These are phyloP conservation scores for Chrysoporthe austroafricana DNA, from an alignment of 2,329 filamentous ascomycete species.

Conservation along the genomic window DNA sequence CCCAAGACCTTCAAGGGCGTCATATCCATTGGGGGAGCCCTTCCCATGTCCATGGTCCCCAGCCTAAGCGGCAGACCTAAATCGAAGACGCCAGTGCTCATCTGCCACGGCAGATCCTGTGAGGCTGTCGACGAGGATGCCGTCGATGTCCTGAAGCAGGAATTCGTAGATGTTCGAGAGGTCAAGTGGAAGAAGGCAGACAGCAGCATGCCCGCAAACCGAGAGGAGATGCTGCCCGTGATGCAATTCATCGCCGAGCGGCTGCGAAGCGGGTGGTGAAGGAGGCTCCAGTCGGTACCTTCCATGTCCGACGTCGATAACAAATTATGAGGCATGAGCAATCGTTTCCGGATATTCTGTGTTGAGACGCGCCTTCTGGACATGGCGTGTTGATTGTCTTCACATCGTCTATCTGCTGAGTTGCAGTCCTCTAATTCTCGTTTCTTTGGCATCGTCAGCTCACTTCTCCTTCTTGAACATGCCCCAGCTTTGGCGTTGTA, in stretches of 20 bases:
- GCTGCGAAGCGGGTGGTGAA: constrained; percentile 45
- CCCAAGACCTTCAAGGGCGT: constrained; percentile 49
- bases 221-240: constrained; percentile 86
- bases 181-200: constrained; percentile 71
- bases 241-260: constrained; percentile 82
- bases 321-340: not conserved
- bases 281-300: constrained; percentile 14
- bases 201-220: constrained; percentile 80
- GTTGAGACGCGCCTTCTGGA: not conserved
- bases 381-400: not conserved
- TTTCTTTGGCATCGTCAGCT: not conserved
- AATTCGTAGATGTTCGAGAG: constrained; percentile 69
- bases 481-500: not conserved
- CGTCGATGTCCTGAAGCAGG: constrained; percentile 64
- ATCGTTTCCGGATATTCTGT: not conserved
- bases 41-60: constrained; percentile 59
- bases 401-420: not conserved
- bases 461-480: constrained; percentile 1
- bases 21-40: constrained; percentile 53
- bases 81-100: constrained; percentile 64
- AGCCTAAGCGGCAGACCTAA: constrained; percentile 53
- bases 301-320: not conserved
- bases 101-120: constrained; percentile 59
- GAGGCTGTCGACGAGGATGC: constrained; percentile 60
- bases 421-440: not conserved